Evolutionary conservation across 75 land plant genomes (phyloP), one percentile per base, ranked within the genome.

Genomic region (Cryptomeria japonica): DNA sequence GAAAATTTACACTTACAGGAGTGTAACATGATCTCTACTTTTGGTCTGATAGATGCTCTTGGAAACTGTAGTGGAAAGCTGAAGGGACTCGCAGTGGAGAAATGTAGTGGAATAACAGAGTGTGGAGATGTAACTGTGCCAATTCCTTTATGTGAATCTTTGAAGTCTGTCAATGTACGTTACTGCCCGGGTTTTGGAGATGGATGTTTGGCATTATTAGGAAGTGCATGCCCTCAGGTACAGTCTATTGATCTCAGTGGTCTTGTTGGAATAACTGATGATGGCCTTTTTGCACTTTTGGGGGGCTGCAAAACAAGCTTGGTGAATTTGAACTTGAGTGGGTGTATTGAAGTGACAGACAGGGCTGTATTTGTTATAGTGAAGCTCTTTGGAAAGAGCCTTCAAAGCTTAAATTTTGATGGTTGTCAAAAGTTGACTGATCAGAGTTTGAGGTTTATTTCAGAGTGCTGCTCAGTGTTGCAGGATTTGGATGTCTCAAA

Each of bases 1-100:
- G 98, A 95, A 55, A 94, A 87, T 70, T 86, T 97, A 11, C 93
- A 91, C 46, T 86, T 97, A 80, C 98, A 97, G 83, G 95, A 94
- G 84, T 97, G 99, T 90, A 95, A 94, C 86, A 76, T 87, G 83
- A 92, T 96, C 84, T 90, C 97, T 70, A 91, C 88, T 36, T 28
- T 64, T 77, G 99, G 99, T 47, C 64, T 97, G 87, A 73, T 94
- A 83, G 87, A 87, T 79, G 86, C 89, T 38, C 87, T 97, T 87
- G 28, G 87, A 9, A 88, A 86, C 85, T 91, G 92, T 78, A 88
- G 91, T 31, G 91, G 79, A 42, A 92, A 89, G 34, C 80, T 97
- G 87, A 93, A 93, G 90, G 84, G 89, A 16, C 88, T 97, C 79
- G 32, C 91, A 41, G 77, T 97, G 32, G 90, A 88, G 18, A 95